Evolutionary conservation across 805 yeast genomes (phyloP).

Genomic region (Hagleromyces aurorensis): DNA sequence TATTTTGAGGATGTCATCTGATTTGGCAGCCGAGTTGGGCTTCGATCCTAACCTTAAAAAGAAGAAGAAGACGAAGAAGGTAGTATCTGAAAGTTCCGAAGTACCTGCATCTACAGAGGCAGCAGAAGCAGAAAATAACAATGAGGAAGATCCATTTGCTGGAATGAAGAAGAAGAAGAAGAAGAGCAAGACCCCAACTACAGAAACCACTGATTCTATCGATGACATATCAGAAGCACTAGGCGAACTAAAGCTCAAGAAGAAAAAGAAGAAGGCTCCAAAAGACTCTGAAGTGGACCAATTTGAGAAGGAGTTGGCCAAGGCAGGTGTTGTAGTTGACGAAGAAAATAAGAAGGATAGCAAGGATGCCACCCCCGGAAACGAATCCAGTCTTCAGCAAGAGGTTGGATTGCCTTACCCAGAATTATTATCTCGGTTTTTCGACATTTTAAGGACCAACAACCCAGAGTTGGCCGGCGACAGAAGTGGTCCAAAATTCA

Average conservation of each 20-base stretch:
- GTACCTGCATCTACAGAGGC: constrained; percentile 34
- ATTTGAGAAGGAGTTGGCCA: constrained; percentile 81
- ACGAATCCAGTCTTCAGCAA: constrained; percentile 31
- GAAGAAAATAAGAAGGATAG: constrained; percentile 29
- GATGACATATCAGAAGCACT: constrained; percentile 52
- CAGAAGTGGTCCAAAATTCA: constrained; percentile 81
- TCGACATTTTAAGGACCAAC: constrained; percentile 75
- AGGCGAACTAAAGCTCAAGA: constrained; percentile 66
- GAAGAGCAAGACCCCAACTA: constrained; percentile 43
- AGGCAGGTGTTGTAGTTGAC: constrained; percentile 74
- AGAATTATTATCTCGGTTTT: constrained; percentile 74
- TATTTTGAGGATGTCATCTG: constrained; percentile 28
- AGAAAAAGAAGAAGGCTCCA: constrained; percentile 72
- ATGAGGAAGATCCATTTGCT: constrained; percentile 63
- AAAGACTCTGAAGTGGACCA: constrained; percentile 56
- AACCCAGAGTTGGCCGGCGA: constrained; percentile 99
- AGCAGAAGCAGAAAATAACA: constrained; percentile 28
- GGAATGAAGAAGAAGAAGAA: constrained; percentile 86
- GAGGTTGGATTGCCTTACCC: constrained; percentile 66
- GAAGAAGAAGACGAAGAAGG: constrained; percentile 65
- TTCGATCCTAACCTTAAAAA: constrained; percentile 71
- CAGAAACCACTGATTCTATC: constrained; percentile 33
- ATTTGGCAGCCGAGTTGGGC: constrained; percentile 39
- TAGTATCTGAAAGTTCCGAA: constrained; percentile 32
- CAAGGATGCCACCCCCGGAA: constrained; percentile 27